Evolutionary conservation across 1,284 basidiomycete species (phyloP), one percentile per base, ranked within the genome.

Genomic region (Spongispora temasekensis): DNA sequence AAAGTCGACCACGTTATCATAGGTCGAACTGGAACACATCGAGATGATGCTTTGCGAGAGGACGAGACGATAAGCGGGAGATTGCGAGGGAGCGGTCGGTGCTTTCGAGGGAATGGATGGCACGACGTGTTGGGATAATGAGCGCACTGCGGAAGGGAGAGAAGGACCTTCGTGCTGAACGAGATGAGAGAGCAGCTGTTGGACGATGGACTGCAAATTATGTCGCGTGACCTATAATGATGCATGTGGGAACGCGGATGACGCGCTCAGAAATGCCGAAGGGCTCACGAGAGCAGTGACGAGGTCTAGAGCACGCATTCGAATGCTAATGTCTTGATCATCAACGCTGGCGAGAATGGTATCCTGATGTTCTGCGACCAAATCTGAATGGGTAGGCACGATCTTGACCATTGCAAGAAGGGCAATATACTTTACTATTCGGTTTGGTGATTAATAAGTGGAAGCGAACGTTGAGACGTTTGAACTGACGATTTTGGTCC

Each of bases 361-460:
- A 62, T 95, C 91, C 71, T 97, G 94, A 75, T 99, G 93, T 70
- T 94, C 89, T 6, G 93, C 92, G 10, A 99, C 87, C 53, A 99
- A 84, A 68, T 95, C 85, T 0, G 96, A 91, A 72, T 98, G 94
- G 4, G 91, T 89, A 0, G 95, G 95, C 2, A 97, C 91, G 67
- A 99, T 97, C 78, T 98, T 97, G 57, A 92, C 93, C 82, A 99
- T 86, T 4, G 97, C 97, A 32, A 98, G 81, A 23, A 99, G 82
- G 0, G 97, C 91, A 63, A 99, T 99, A 75, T 98, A 99, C 72
- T 96, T 94, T 75, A 98, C 95, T 97, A 61, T 53, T 62, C 65
- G 53, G 56, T 61, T 44, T 51, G 53, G 56, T 58, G 54, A 69
- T 71, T 56, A 71, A 70, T 64, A 60, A 64, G 32, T 52, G 54